Evolutionary conservation across 1,284 basidiomycete species (phyloP), one percentile per base, ranked within the genome.

Genomic region (Mixia osmundae): DNA sequence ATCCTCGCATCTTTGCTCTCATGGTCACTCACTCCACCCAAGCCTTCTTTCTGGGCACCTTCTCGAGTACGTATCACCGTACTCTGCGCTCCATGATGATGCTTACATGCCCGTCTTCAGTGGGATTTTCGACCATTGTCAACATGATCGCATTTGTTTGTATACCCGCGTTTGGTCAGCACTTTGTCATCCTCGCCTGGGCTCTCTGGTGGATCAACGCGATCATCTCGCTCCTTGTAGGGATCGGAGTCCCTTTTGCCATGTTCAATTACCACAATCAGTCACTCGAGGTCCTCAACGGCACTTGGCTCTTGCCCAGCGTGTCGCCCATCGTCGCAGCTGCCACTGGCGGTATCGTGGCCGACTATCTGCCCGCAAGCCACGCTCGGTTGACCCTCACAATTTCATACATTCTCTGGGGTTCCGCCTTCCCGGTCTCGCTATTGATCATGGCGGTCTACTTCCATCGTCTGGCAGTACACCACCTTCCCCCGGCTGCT

Each of bases 171-270:
- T 61, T 68, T 25, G 71, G 72, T 7, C 53, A 50, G 25, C 35
- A 49, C 0, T 74, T 76, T 51, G 55, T 71, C 0, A 68, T 65
- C 37, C 55, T 67, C 24, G 56, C 75, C 14, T 74, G 74, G 67
- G 64, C 51, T 1, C 49, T 76, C 8, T 80, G 77, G 76, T 79
- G 75, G 76, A 44, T 71, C 25, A 67, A 74, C 44, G 61, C 68
- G 2, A 54, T 61, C 2, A 46, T 74, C 15, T 68, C 74, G 1
- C 50, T 71, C 5, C 18, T 65, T 16, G 69, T 69, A 41, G 69
- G 66, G 44, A 68, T 73, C 52, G 68, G 69, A 7, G 59, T 72
- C 40, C 55, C 75, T 3, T 71, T 75, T 47, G 53, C 68, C 30
- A 75, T 76, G 70, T 64, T 69, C 39, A 69, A 67, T 0, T 54